Percentiles rank a stretch among this genome's conserved stretches.
Conservation (phyloP, 805 yeast species). For the Candida taoyuanica region DNA sequence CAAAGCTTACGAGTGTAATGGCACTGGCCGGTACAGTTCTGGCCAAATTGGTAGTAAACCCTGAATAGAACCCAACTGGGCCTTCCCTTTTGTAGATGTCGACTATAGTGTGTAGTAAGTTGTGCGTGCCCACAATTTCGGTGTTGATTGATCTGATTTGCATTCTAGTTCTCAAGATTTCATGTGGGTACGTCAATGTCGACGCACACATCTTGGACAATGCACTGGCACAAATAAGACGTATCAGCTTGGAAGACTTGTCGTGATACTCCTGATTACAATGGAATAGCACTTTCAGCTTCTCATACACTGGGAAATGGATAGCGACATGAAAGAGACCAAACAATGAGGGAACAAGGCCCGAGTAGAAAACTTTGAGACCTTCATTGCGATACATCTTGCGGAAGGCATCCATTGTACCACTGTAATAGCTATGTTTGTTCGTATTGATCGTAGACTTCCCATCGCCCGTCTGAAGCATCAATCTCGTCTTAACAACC, state of each 20-base stretch:
- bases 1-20: slow-evolving; percentile 90
- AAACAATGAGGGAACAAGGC: slow-evolving; percentile 82
- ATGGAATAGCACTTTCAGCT: slow-evolving; percentile 53
- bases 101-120: slow-evolving; percentile 22
- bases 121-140: slow-evolving; percentile 10
- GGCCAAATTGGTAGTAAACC: slow-evolving; percentile 77
- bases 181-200: slow-evolving; percentile 90
- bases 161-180: slow-evolving; percentile 85
- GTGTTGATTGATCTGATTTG: slow-evolving; percentile 46
- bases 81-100: slow-evolving; percentile 59
- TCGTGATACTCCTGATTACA: slow-evolving; percentile 23
- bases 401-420: slow-evolving; percentile 78
- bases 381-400: slow-evolving; percentile 84
- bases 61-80: slow-evolving; percentile 78
- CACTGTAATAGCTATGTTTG: slow-evolving; percentile 46
- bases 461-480: slow-evolving; percentile 61
- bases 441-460: slow-evolving; percentile 14
- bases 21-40: slow-evolving; percentile 95
- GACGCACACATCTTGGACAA: slow-evolving; percentile 86
- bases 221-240: slow-evolving; percentile 64
- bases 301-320: slow-evolving; percentile 92
- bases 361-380: slow-evolving; percentile 74
- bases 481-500: slow-evolving; percentile 94
- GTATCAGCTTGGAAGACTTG: slow-evolving; percentile 30
- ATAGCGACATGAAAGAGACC: slow-evolving; percentile 93